Base-by-base conservation (phyloP, 176 grass and related monocot species). In the Chrysopogon serrulatus region DNA sequence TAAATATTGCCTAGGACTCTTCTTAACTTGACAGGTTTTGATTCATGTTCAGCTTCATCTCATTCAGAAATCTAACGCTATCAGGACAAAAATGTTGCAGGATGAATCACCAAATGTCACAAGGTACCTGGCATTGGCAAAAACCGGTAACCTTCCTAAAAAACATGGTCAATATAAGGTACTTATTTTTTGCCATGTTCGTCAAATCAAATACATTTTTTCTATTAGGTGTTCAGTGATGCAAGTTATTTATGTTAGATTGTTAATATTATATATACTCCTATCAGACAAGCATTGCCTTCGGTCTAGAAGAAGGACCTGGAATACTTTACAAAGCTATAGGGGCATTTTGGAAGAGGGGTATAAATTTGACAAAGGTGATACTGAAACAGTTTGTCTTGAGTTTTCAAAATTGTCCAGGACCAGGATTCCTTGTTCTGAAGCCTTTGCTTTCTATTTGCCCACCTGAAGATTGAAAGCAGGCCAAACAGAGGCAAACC, bases 331-430 rank as follows among this genome's bases (percentile, higher is more conserved):
- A 83, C 47, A 92, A 87, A 74, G 87, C 90, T 30, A 53, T 92
- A 37, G 84, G 80, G 2, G 84, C 87, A 37, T 94, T 94, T 90
- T 82, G 81, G 82, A 78, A 83, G 49, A 87, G 87, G 18, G 74
- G 81, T 28, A 87, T 94, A 67, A 92, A 39, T 73, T 69, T 94
- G 71, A 82, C 80, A 49, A 94, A 92, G 81, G 90, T 94, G 76
- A 49, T 84, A 65, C 54, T 42, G 23, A 35, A 70, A 72, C 13
- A 72, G 18, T 65, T 81, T 71, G 33, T 69, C 35, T 65, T 56
- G 40, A 30, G 19, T 36, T 86, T 74, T 81, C 10, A 68, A 35
- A 40, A n/a, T 70, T 59, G 7, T 48, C 73, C n/a, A n/a, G n/a
- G n/a, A n/a, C 19, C 8, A 69, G 14, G 61, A 79, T 42, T 75